A percentile compares a stretch with the other conserved stretches of the same genome.
These are phyloP conservation scores for Leucoagaricus sp. DNA, from an alignment of 1,284 basidiomycete species.

Conservation along the genomic window DNA sequence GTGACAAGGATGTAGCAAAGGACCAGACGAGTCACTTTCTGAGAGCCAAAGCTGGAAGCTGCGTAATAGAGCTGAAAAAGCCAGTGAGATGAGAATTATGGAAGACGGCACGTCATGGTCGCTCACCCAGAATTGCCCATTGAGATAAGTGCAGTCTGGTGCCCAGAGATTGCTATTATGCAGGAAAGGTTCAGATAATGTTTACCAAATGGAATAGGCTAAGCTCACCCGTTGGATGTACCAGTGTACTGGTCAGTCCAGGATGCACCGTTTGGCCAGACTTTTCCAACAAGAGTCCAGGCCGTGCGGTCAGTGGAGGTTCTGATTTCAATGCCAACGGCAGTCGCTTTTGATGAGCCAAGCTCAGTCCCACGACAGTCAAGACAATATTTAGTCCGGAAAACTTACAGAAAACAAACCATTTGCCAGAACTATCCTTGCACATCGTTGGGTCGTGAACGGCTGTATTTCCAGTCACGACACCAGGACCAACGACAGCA, in stretches of 20 bases:
- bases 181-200: background rate
- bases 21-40: conserved; percentile 45
- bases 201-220: background rate
- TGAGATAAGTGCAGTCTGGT: conserved; percentile 50
- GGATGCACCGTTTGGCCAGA: conserved; percentile 53
- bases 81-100: conserved; percentile 2
- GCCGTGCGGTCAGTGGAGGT: conserved; percentile 52
- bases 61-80: conserved; percentile 41
- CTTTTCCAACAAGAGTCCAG: conserved; percentile 49
- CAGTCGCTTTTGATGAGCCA: conserved; percentile 40
- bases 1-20: background rate
- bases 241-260: conserved; percentile 44
- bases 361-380: background rate
- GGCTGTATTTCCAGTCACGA: conserved; percentile 46
- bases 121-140: conserved; percentile 47
- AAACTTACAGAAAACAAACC: conserved; percentile 49
- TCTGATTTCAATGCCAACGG: conserved; percentile 49
- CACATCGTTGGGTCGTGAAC: conserved; percentile 54
- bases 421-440: conserved; percentile 50
- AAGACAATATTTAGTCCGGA: background rate
- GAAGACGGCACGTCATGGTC: background rate
- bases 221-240: conserved; percentile 9
- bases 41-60: conserved; percentile 49
- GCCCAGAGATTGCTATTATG: conserved; percentile 45
- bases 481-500: conserved; percentile 31